Evolutionary conservation across 2,329 filamentous ascomycete genomes (phyloP).

Genomic region (Cordyceps tenuipes): DNA sequence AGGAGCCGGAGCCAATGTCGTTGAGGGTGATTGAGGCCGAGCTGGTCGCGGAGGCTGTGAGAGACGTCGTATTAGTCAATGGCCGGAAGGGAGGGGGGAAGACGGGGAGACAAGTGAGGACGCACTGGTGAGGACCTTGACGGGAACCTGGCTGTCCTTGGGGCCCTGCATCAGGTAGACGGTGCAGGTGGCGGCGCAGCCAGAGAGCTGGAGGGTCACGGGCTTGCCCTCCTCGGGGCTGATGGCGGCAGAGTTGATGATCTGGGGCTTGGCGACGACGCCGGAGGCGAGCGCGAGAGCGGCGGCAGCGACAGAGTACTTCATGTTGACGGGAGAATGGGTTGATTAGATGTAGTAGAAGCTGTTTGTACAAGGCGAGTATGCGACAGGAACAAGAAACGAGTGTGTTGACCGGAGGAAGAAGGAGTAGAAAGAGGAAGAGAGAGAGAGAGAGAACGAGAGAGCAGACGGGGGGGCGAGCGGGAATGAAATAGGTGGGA

Average conservation of each 20-base stretch:
- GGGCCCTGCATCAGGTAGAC: conserved; percentile 8
- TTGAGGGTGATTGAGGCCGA: neutral
- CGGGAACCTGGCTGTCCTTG: neutral
- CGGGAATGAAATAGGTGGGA: neutral
- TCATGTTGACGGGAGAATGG: neutral
- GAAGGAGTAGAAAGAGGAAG: neutral
- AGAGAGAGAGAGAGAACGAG: neutral
- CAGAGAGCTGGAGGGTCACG: conserved; percentile 3
- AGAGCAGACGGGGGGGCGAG: neutral
- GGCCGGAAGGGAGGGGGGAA: neutral
- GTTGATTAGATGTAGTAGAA: neutral
- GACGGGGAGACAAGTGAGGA: neutral
- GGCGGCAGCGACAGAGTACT: conserved; percentile 7
- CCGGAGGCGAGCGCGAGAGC: conserved; percentile 1
- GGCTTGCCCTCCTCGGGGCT: conserved; percentile 5
- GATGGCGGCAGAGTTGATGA: neutral
- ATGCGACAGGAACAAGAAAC: neutral
- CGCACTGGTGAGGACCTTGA: conserved; percentile 1
- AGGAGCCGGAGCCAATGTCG: conserved; percentile 6
- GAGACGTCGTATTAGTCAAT: neutral
- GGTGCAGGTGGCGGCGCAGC: conserved; percentile 1
- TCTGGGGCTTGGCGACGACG: conserved; percentile 7
- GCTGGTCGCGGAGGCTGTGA: neutral
- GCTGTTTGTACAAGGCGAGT: neutral
- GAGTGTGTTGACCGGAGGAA: neutral